Percentiles rank a stretch among this genome's conserved stretches.
Evolutionary conservation across 495 filamentous ascomycete species (phyloP).

Genomic region (Gamarada debralockiae): DNA sequence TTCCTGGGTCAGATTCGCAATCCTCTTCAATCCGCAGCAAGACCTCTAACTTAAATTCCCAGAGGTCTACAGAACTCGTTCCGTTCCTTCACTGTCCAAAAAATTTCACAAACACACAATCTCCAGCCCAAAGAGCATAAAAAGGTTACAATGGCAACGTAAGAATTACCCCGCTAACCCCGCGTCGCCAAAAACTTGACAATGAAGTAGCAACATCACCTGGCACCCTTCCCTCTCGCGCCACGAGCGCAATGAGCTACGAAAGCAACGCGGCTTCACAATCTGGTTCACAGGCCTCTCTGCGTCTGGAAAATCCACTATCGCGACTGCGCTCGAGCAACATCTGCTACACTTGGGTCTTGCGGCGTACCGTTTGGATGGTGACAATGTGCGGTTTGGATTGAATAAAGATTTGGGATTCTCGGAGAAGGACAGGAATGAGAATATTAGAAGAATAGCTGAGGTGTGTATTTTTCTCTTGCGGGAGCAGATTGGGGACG

Average conservation of each 20-base stretch:
- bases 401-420: conserved; percentile 97
- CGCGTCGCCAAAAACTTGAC: conserved; percentile 16
- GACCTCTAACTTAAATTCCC: no score
- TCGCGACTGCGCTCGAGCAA: conserved; percentile 93
- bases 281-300: conserved; percentile 97
- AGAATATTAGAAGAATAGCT: conserved; percentile 94
- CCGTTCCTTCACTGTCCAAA: no score
- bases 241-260: conserved; percentile 71
- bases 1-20: no score
- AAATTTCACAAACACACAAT: no score
- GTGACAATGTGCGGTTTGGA: conserved; percentile 97
- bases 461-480: conserved; percentile 51
- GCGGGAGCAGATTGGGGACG: no score
- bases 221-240: conserved; percentile 92
- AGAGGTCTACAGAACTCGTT: no score
- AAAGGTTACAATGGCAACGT: conserved; percentile 28
- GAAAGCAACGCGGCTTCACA: conserved; percentile 85
- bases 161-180: conserved; percentile 24
- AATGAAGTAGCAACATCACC: conserved; percentile 86
- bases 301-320: conserved; percentile 93
- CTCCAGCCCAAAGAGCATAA: background rate
- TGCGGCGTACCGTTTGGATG: conserved; percentile 88
- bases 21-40: no score
- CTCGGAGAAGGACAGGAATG: conserved; percentile 85
- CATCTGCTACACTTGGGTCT: conserved; percentile 82